Evolutionary conservation across 1,139 yeast genomes (phyloP).

Genomic region (Sugiyamaella paludigena): DNA sequence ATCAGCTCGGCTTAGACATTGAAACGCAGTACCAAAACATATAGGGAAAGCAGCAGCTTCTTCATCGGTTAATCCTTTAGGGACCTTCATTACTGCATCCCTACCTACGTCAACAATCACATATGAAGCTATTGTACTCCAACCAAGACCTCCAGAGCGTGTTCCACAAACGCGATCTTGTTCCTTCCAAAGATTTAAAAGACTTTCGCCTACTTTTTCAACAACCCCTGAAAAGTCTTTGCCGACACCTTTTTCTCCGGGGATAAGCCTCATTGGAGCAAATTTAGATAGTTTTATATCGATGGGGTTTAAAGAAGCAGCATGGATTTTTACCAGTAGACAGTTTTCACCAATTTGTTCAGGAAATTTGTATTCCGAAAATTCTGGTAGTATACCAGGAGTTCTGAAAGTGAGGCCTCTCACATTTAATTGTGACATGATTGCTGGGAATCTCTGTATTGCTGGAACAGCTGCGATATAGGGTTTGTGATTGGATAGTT

Average conservation of each 20-base stretch:
- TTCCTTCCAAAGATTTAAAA: slow-evolving; percentile 37
- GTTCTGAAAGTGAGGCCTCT: no score
- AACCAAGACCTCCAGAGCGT: slow-evolving; percentile 41
- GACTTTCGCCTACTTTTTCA: slow-evolving; percentile 52
- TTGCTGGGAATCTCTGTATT: no score
- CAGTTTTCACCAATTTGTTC: slow-evolving; percentile 46
- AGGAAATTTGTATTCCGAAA: slow-evolving; percentile 43
- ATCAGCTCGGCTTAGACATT: slow-evolving; percentile 34
- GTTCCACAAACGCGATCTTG: slow-evolving; percentile 71
- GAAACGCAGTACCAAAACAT: slow-evolving; percentile 58
- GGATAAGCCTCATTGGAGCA: slow-evolving; percentile 38
- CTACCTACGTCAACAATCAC: slow-evolving; percentile 46
- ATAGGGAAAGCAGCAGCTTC: slow-evolving; percentile 62
- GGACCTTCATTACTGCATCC: slow-evolving; percentile 46
- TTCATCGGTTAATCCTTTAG: slow-evolving; percentile 46
- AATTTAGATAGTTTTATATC: slow-evolving; percentile 53
- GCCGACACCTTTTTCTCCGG: slow-evolving; percentile 56
- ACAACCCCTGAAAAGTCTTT: slow-evolving; percentile 68
- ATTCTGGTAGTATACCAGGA: no score
- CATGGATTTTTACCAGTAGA: slow-evolving; percentile 56
- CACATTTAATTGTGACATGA: no score
- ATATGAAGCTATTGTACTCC: slow-evolving; percentile 55
- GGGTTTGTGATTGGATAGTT: no score
- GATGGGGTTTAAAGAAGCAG: slow-evolving; percentile 66
- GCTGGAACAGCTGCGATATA: no score